Conservation (phyloP, 306 rosid species). For the Luffa acutangula region DNA sequence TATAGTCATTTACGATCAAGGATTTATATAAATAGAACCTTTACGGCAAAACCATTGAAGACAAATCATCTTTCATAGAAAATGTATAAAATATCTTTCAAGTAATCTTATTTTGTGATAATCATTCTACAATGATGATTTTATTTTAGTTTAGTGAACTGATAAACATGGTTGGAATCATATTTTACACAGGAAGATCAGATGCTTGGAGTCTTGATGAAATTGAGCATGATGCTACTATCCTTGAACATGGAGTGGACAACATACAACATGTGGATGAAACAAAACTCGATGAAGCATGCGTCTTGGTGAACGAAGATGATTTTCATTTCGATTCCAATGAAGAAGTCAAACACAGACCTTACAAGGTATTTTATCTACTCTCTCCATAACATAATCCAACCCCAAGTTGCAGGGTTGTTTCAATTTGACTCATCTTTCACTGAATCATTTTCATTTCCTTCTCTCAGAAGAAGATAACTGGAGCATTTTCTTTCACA, state of each 20-base stretch:
- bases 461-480: slow-evolving; percentile 35
- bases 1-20: background rate
- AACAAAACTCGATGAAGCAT: slow-evolving; percentile 49
- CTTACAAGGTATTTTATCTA: slow-evolving; percentile 40
- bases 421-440: background rate
- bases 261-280: slow-evolving; percentile 16
- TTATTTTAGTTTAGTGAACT: slow-evolving; percentile 4
- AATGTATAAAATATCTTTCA: background rate
- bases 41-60: background rate
- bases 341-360: slow-evolving; percentile 15
- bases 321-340: slow-evolving; percentile 32
- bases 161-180: background rate
- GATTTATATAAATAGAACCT: background rate
- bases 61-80: background rate
- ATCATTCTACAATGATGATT: background rate
- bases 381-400: background rate
- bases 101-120: background rate
- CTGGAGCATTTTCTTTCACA: slow-evolving; percentile 41
- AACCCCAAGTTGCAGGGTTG: background rate
- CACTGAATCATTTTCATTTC: background rate
- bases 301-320: slow-evolving; percentile 52
- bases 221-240: slow-evolving; percentile 14
- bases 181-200: slow-evolving; percentile 23
- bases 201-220: slow-evolving; percentile 21
- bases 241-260: slow-evolving; percentile 18